These are phyloP conservation scores for Neurospora sp. DNA, from an alignment of 495 filamentous ascomycete species.

Conservation along the genomic window DNA sequence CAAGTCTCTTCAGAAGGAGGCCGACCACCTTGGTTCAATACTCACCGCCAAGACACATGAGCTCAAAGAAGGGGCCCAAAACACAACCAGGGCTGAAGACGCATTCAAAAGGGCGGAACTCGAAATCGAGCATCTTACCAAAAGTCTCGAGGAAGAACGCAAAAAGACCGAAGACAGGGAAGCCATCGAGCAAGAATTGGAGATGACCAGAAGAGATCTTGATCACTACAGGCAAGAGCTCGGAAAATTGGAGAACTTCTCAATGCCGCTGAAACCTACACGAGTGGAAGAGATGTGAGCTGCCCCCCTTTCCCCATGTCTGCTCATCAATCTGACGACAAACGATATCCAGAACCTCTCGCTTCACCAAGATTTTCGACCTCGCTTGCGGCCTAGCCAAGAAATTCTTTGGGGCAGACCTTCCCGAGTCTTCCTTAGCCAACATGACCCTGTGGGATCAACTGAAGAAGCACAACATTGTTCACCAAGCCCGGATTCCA, in stretches of 20 bases:
- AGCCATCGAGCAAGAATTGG: not conserved
- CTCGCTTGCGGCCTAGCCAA: conserved; percentile 3
- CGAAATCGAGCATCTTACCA: not conserved
- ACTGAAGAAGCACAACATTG: not conserved
- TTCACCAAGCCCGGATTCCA: conserved; percentile 3
- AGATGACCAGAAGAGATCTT: not conserved
- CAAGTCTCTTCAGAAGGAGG: not conserved
- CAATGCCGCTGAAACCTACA: not conserved
- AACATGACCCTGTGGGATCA: not conserved
- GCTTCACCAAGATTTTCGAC: conserved; percentile 1
- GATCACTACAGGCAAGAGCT: not conserved
- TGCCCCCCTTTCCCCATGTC: not conserved
- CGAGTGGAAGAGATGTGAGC: not conserved
- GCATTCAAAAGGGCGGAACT: not conserved
- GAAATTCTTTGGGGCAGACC: not conserved
- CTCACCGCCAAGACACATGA: not conserved
- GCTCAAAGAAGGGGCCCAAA: not conserved
- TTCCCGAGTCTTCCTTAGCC: not conserved
- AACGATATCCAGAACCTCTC: not conserved
- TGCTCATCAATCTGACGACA: not conserved
- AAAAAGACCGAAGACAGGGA: not conserved
- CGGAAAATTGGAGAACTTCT: not conserved
- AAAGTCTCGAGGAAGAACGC: not conserved
- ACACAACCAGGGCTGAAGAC: not conserved
- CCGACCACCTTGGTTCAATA: not conserved